phyloP scores from a whole-genome alignment of 2,329 filamentous ascomycete species.

The Aspergillus flavus region DNA sequence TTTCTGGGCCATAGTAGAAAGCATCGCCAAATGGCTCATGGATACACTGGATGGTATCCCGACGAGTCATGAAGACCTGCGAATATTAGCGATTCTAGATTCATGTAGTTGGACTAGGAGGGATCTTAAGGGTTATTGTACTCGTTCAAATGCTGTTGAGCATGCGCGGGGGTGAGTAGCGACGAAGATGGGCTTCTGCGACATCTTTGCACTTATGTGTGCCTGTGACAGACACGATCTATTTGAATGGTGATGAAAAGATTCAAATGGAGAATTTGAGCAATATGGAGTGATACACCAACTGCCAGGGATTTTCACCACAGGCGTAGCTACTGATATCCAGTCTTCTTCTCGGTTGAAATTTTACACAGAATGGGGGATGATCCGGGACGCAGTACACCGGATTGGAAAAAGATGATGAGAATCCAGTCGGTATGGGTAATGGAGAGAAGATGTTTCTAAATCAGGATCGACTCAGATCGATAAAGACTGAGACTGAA shows the following conservation, averaged over 20 bases:
- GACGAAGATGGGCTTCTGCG: slow-evolving; percentile 82
- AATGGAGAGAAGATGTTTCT: background rate
- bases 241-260: background rate
- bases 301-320: slow-evolving; percentile 26
- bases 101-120: background rate
- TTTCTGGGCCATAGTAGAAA: slow-evolving; percentile 93
- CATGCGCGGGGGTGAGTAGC: slow-evolving; percentile 93
- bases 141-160: slow-evolving; percentile 95
- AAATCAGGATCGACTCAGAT: background rate
- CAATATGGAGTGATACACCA: slow-evolving; percentile 15
- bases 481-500: background rate
- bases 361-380: background rate
- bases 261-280: background rate
- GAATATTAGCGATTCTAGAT: slow-evolving; percentile 7
- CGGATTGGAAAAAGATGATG: background rate
- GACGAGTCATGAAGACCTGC: slow-evolving; percentile 94
- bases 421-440: background rate
- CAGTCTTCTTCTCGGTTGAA: background rate
- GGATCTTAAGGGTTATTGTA: slow-evolving; percentile 47
- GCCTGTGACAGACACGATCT: background rate
- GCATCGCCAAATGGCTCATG: slow-evolving; percentile 98
- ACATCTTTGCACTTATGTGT: slow-evolving; percentile 54
- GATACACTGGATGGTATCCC: slow-evolving; percentile 76
- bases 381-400: background rate
- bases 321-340: slow-evolving; percentile 23